Evolutionary conservation across 2,329 filamentous ascomycete species (phyloP).

Genomic region (Herpotrichia juniperi): DNA sequence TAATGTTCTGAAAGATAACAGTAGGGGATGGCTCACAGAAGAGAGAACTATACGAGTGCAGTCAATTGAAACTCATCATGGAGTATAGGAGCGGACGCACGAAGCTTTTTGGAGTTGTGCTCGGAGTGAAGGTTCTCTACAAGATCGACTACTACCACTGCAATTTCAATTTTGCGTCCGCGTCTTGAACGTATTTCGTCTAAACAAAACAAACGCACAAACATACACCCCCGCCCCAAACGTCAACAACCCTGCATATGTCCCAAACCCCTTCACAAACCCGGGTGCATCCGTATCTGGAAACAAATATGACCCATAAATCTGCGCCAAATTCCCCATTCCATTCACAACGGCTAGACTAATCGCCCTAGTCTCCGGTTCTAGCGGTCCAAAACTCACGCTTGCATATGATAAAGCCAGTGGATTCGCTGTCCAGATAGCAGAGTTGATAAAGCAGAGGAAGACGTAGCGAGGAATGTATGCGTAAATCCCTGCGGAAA

Average conservation of each 20-base stretch:
- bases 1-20: too few species aligned
- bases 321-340: constrained; percentile 28
- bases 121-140: too few species aligned
- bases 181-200: constrained; percentile 22
- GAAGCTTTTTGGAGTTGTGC: too few species aligned
- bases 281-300: constrained; percentile 25
- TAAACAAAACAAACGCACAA: constrained; percentile 25
- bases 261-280: constrained; percentile 27
- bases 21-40: too few species aligned
- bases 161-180: constrained; percentile 6
- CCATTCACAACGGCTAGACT: constrained; percentile 28
- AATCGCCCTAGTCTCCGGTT: constrained; percentile 29
- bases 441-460: constrained; percentile 31
- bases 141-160: too few species aligned
- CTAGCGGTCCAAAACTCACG: constrained; percentile 24
- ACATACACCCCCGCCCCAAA: constrained; percentile 26
- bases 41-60: too few species aligned
- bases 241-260: constrained; percentile 26
- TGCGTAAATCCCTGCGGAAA: constrained; percentile 28
- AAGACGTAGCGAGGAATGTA: constrained; percentile 32
- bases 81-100: too few species aligned
- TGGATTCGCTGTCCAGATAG: constrained; percentile 32
- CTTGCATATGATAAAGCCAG: constrained; percentile 27
- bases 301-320: constrained; percentile 29
- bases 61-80: too few species aligned